Evolutionary conservation across 2,329 filamentous ascomycete species (phyloP), one percentile per base, ranked within the genome.

Genomic region (Aspergillus texensis): DNA sequence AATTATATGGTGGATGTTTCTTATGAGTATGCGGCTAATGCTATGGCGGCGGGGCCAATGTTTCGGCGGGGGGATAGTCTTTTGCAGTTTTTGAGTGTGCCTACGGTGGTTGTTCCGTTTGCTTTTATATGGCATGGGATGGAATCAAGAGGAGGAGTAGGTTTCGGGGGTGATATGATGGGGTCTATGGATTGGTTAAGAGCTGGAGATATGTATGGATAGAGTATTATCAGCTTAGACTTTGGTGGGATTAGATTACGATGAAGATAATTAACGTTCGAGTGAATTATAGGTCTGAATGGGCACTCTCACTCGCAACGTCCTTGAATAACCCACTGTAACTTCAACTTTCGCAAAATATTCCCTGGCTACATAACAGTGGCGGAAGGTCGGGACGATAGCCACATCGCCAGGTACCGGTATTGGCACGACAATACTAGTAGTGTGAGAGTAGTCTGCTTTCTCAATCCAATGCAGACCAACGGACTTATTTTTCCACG

Each of bases 71-170:
- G 70, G 10, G 72, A 72, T 58, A 72, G 66, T 55, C 59, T 75
- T 28, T 64, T 78, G 16, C 74, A 64, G 5, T 74, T 75, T 57
- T 46, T 77, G 12, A 70, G 67, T 54, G 41, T 75, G 16, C 67
- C 54, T 1, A 70, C 76, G 66, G 65, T 62, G 19, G 46, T 71
- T 8, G 73, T 76, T 41, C 75, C 75, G 19, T 74, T 77, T 61
- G 68, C 69, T 2, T 75, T 77, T 65, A 68, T 63, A 57, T 75
- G 30, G 1, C 4, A 70, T 55, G 74, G 75, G 57, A 68, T 28
- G 46, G 43, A 43, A 73, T 74, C 45, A 62, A 73, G 54, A 71
- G 68, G 3, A 74, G 71, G 34, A 75, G 73, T 61, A 68, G 61
- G 55, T 50, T 41, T 21, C 9, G 16, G 11, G 30, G 11, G 50